Evolutionary conservation across 1,139 yeast species (phyloP).

Genomic region (Zygoascus sp.): DNA sequence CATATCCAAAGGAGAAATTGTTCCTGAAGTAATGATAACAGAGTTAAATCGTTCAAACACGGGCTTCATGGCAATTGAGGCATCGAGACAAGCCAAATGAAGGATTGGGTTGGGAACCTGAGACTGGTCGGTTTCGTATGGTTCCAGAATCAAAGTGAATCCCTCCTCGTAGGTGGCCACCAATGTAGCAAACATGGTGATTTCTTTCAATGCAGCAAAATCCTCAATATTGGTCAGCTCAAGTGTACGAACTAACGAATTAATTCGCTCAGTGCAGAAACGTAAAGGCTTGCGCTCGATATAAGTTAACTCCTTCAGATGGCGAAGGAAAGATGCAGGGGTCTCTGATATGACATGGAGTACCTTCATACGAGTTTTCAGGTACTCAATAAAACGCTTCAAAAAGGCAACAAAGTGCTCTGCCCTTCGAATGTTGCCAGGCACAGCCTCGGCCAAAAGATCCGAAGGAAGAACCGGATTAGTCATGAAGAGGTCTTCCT

Average conservation of each 20-base stretch:
- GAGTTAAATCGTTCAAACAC: slow-evolving; percentile 93
- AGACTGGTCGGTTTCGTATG: slow-evolving; percentile 94
- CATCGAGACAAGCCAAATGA: slow-evolving; percentile 91
- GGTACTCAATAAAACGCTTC: slow-evolving; percentile 86
- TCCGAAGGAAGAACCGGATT: slow-evolving; percentile 87
- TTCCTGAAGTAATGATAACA: slow-evolving; percentile 93
- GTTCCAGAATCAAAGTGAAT: slow-evolving; percentile 85
- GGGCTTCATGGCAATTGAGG: slow-evolving; percentile 96
- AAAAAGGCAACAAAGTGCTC: slow-evolving; percentile 93
- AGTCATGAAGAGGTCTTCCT: slow-evolving; percentile 78
- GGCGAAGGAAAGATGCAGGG: slow-evolving; percentile 86
- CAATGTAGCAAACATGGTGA: slow-evolving; percentile 93
- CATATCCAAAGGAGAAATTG: slow-evolving; percentile 97
- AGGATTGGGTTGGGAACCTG: slow-evolving; percentile 98
- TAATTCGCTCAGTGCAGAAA: slow-evolving; percentile 87
- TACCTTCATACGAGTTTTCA: slow-evolving; percentile 96
- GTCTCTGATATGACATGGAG: slow-evolving; percentile 96
- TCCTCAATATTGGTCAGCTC: slow-evolving; percentile 89
- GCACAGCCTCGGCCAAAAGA: slow-evolving; percentile 84
- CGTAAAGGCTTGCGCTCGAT: slow-evolving; percentile 87
- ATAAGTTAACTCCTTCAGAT: slow-evolving; percentile 85
- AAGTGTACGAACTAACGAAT: slow-evolving; percentile 80
- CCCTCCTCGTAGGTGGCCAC: slow-evolving; percentile 95
- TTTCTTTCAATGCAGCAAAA: slow-evolving; percentile 86
- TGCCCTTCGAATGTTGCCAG: slow-evolving; percentile 94